A percentile compares a stretch with the other conserved stretches of the same genome.
Evolutionary conservation across 768 basidiomycete species (phyloP).

Genomic region (Trametes cinnabarina): DNA sequence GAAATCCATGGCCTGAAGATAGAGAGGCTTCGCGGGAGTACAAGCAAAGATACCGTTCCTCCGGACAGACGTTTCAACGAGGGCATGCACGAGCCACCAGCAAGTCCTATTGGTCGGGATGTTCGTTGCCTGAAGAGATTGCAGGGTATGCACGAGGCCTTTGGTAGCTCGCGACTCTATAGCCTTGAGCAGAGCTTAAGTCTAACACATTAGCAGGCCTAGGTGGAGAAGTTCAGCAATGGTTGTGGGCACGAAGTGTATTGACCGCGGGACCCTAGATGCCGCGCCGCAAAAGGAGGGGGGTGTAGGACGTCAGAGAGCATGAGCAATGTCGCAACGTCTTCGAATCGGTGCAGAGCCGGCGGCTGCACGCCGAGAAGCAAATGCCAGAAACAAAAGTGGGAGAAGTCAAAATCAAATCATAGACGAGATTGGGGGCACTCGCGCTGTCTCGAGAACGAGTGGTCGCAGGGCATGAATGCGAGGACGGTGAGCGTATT

Average conservation of each 20-base stretch:
- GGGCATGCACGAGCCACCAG: background rate
- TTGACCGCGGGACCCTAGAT: background rate
- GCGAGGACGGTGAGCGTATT: background rate
- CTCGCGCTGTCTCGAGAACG: too few species aligned
- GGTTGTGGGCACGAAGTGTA: background rate
- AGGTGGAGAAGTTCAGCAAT: background rate
- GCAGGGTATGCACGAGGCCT: background rate
- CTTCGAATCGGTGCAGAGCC: background rate
- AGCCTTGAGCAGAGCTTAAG: constrained; percentile 1
- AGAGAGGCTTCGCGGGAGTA: constrained; percentile 15
- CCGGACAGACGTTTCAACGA: constrained; percentile 1
- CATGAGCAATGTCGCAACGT: background rate
- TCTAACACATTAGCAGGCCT: background rate
- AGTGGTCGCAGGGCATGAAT: background rate
- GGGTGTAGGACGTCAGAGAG: background rate
- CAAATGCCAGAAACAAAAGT: background rate
- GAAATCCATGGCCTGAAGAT: background rate
- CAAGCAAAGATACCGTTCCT: constrained; percentile 7
- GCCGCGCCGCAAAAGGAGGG: background rate
- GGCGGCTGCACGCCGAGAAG: constrained; percentile 1
- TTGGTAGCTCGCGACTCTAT: background rate
- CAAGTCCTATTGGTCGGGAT: background rate
- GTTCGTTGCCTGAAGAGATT: background rate
- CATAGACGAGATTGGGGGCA: constrained; percentile 6
- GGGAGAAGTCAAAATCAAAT: background rate